These are phyloP conservation scores for Zelopaecilomyces penicillatus DNA, from an alignment of 2,329 filamentous ascomycete species.

Conservation along the genomic window DNA sequence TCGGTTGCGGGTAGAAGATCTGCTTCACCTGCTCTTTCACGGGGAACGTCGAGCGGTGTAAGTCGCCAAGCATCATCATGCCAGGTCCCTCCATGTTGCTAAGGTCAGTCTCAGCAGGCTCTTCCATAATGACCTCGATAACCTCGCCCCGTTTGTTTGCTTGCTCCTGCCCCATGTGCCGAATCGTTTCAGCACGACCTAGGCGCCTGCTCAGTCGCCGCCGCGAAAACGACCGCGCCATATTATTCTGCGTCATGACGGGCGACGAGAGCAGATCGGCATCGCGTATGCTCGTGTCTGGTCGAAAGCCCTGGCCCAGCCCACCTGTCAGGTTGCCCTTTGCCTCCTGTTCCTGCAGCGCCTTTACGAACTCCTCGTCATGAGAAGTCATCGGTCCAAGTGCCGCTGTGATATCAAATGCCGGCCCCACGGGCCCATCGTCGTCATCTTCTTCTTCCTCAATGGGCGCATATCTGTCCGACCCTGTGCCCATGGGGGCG, in stretches of 20 bases:
- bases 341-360: constrained; percentile 44
- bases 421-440: constrained; percentile 20
- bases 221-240: constrained; percentile 35
- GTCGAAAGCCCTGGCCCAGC: constrained; percentile 44
- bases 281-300: constrained; percentile 39
- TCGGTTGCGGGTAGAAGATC: constrained; percentile 52
- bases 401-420: constrained; percentile 38
- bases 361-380: constrained; percentile 36
- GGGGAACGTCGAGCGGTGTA: constrained; percentile 30
- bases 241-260: constrained; percentile 23
- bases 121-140: constrained; percentile 46
- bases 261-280: constrained; percentile 39
- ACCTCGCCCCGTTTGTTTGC: constrained; percentile 52
- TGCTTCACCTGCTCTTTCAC: constrained; percentile 30
- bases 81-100: constrained; percentile 41
- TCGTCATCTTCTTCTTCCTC: constrained; percentile 20
- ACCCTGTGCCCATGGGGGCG: constrained; percentile 28
- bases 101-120: constrained; percentile 37
- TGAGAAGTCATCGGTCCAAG: constrained; percentile 37
- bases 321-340: constrained; percentile 50
- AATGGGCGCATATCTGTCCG: constrained; percentile 23
- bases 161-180: constrained; percentile 45
- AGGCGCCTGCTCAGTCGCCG: constrained; percentile 16
- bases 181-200: constrained; percentile 33
- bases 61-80: constrained; percentile 18